phyloP scores from a whole-genome alignment of 495 filamentous ascomycete genomes.

The Penicillium robsamsonii region DNA sequence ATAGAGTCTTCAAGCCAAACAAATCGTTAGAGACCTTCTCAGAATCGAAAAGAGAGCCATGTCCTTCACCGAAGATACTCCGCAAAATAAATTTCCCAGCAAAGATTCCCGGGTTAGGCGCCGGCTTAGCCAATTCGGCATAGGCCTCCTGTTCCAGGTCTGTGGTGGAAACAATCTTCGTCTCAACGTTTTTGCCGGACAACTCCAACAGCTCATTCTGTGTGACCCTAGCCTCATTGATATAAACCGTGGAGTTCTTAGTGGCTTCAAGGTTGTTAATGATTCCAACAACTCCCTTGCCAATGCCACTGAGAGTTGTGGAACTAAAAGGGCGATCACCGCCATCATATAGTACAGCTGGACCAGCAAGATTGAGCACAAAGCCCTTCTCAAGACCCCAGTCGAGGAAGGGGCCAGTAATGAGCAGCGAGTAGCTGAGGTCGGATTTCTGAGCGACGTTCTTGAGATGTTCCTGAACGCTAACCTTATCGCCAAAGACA shows the following conservation, averaged over 20 bases:
- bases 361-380: slow-evolving; percentile 42
- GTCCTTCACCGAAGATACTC: slow-evolving; percentile 44
- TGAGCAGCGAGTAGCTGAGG: slow-evolving; percentile 52
- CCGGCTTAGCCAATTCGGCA: slow-evolving; percentile 36
- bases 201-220: slow-evolving; percentile 53
- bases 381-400: slow-evolving; percentile 43
- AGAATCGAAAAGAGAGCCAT: slow-evolving; percentile 35
- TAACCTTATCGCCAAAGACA: slow-evolving; percentile 49
- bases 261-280: slow-evolving; percentile 53
- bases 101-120: slow-evolving; percentile 34
- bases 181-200: slow-evolving; percentile 50
- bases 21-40: slow-evolving; percentile 35
- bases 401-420: slow-evolving; percentile 53
- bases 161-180: slow-evolving; percentile 32
- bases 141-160: slow-evolving; percentile 44
- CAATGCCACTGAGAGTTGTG: slow-evolving; percentile 49
- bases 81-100: slow-evolving; percentile 39
- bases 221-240: slow-evolving; percentile 50
- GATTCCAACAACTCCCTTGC: slow-evolving; percentile 46
- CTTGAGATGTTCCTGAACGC: slow-evolving; percentile 47
- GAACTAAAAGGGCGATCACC: slow-evolving; percentile 49
- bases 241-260: slow-evolving; percentile 49
- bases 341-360: slow-evolving; percentile 51
- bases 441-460: slow-evolving; percentile 29
- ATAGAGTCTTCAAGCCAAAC: slow-evolving; percentile 36